Percentiles rank a stretch among this genome's conserved stretches.
Evolutionary conservation across 2,329 filamentous ascomycete species (phyloP).

Genomic region (Neurospora sp.): DNA sequence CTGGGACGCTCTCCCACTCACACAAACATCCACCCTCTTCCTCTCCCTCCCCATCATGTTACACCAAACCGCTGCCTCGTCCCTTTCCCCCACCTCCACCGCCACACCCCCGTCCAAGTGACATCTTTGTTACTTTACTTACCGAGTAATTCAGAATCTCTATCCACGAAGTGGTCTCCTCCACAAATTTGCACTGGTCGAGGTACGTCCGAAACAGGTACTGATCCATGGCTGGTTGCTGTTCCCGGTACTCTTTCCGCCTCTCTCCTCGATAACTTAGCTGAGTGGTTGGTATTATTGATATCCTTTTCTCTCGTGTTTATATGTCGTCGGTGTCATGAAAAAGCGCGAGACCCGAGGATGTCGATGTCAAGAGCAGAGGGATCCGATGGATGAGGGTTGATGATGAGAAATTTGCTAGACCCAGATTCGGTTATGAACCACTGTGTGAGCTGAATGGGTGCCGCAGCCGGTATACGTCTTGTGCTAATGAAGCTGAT

Average conservation of each 20-base stretch:
- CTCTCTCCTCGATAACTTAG: neutral
- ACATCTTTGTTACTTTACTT: slow-evolving; percentile 15
- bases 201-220: slow-evolving; percentile 45
- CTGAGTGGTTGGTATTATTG: neutral
- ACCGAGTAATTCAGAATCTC: slow-evolving; percentile 53
- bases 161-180: slow-evolving; percentile 44
- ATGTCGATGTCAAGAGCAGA: neutral
- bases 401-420: neutral
- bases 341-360: neutral
- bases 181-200: slow-evolving; percentile 35
- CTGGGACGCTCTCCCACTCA: neutral
- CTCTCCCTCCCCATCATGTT: neutral
- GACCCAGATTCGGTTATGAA: neutral
- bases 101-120: neutral
- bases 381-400: neutral
- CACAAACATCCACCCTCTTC: neutral
- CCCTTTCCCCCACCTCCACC: neutral
- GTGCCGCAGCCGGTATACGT: neutral
- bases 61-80: neutral
- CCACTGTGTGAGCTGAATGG: neutral
- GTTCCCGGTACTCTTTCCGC: neutral
- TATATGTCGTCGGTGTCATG: neutral
- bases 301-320: neutral
- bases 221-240: slow-evolving; percentile 38
- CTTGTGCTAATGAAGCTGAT: neutral